Percentiles rank a stretch among this genome's conserved stretches.
These are phyloP conservation scores for Kalanchoe fedtschenkoi DNA, from an alignment of 164 flowering plant genomes.

Conservation along the genomic window DNA sequence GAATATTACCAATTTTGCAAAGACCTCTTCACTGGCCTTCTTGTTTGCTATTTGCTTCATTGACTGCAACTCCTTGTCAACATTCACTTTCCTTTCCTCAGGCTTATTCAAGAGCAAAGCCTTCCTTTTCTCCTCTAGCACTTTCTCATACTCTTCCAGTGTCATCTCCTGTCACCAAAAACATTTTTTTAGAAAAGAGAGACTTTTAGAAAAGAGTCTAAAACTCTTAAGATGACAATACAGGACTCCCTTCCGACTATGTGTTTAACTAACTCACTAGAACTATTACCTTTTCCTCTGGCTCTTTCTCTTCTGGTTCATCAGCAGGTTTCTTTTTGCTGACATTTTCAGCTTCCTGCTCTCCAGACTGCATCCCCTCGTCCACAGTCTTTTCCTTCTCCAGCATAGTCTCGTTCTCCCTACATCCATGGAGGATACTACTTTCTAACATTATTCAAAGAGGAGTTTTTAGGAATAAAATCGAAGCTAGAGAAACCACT, in stretches of 20 bases:
- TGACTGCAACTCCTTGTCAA: slow-evolving; percentile 54
- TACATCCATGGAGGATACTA: not conserved
- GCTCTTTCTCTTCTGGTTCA: slow-evolving; percentile 9
- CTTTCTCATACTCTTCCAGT: no score
- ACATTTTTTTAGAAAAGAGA: no score
- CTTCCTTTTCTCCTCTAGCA: slow-evolving; percentile 79
- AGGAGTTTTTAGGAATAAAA: not conserved
- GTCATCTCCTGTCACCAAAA: no score
- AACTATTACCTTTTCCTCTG: slow-evolving; percentile 9
- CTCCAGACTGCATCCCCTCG: slow-evolving; percentile 3
- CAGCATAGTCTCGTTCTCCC: not conserved
- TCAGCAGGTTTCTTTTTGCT: slow-evolving; percentile 7
- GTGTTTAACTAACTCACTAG: no score
- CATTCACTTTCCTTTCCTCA: slow-evolving; percentile 64
- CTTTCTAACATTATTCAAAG: not conserved
- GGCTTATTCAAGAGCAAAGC: slow-evolving; percentile 48
- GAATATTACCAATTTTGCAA: slow-evolving; percentile 57
- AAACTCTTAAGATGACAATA: no score
- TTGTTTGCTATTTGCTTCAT: slow-evolving; percentile 67
- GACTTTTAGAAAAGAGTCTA: no score
- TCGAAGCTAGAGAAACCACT: slow-evolving; percentile 8
- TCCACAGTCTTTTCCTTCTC: slow-evolving; percentile 9
- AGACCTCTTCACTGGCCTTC: slow-evolving; percentile 57
- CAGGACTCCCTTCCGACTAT: no score
- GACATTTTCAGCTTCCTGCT: slow-evolving; percentile 9